Percentiles rank a stretch among this genome's conserved stretches.
Evolutionary conservation across 2,329 filamentous ascomycete genomes (phyloP).

Genomic region (Diaporthe capsici): DNA sequence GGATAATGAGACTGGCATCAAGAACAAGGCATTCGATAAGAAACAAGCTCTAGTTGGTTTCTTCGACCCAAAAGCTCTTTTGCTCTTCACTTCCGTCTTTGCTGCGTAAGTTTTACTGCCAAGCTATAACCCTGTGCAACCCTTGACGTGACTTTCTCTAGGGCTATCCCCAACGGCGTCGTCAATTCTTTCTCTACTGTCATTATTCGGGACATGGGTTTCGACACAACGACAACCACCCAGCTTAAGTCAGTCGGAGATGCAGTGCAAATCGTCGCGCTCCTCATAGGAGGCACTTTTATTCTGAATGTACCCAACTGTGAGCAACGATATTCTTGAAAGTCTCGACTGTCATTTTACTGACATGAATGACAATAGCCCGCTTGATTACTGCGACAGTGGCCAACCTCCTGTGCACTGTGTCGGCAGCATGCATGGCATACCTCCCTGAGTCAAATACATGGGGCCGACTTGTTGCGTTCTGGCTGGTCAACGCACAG

Average conservation of each 20-base stretch:
- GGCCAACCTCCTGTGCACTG: neutral
- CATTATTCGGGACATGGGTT: conserved; percentile 46
- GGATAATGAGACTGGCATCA: neutral
- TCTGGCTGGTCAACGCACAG: neutral
- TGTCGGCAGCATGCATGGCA: neutral
- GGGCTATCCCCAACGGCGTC: neutral
- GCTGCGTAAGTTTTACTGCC: neutral
- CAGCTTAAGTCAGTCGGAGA: conserved; percentile 54
- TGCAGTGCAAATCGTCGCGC: conserved; percentile 49
- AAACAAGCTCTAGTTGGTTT: neutral
- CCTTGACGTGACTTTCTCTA: neutral
- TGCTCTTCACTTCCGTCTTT: neutral
- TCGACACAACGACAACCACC: conserved; percentile 51
- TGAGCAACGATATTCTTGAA: accelerated
- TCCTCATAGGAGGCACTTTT: neutral
- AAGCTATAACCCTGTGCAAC: too few relatives aligned
- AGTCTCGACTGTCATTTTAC: too few relatives aligned
- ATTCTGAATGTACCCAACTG: neutral
- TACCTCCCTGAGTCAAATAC: neutral
- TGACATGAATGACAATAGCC: neutral
- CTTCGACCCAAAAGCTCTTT: neutral
- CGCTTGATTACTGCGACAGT: neutral
- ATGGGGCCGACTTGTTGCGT: neutral
- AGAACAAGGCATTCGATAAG: neutral
- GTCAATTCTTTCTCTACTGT: neutral